A percentile compares a stretch with the other conserved stretches of the same genome.
Conservation (phyloP, 805 yeast genomes). For the Cyberlindnera xishuangbannaensis region DNA sequence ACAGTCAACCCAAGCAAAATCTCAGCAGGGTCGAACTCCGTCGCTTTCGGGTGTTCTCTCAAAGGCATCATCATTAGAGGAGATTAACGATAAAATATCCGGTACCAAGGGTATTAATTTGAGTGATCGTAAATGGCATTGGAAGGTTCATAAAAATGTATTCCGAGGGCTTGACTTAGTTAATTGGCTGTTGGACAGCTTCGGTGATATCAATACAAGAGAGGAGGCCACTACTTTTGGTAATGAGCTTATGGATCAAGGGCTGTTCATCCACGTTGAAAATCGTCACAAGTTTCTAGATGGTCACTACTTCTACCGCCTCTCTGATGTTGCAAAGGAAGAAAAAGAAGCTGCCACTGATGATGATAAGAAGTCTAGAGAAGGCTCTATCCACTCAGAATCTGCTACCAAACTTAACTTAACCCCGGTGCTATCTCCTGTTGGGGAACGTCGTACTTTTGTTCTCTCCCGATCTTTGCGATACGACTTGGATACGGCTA, state of each 20-base stretch:
- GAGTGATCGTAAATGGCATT: slow-evolving; percentile 87
- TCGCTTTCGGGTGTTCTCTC: slow-evolving; percentile 32
- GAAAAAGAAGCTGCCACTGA: slow-evolving; percentile 9
- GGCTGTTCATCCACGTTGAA: slow-evolving; percentile 76
- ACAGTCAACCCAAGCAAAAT: slow-evolving; percentile 10
- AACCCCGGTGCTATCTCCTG: slow-evolving; percentile 16
- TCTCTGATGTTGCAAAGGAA: slow-evolving; percentile 8
- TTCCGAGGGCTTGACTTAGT: slow-evolving; percentile 85
- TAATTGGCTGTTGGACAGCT: slow-evolving; percentile 74
- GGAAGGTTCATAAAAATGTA: slow-evolving; percentile 69
- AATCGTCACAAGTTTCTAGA: slow-evolving; percentile 78
- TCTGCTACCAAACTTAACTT: slow-evolving; percentile 3
- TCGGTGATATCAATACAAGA: slow-evolving; percentile 71
- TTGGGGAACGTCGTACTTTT: slow-evolving; percentile 30
- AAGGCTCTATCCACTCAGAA: slow-evolving; percentile 2
- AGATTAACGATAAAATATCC: slow-evolving; percentile 62
- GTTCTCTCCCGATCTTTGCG: slow-evolving; percentile 61
- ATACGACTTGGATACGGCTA: slow-evolving; percentile 70
- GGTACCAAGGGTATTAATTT: slow-evolving; percentile 58
- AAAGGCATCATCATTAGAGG: slow-evolving; percentile 42
- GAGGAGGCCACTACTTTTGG: slow-evolving; percentile 85
- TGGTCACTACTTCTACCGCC: slow-evolving; percentile 81
- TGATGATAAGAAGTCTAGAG: slow-evolving; percentile 8
- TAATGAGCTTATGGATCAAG: slow-evolving; percentile 64
- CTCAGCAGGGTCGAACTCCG: not conserved